phyloP scores from a whole-genome alignment of 2,329 filamentous ascomycete genomes.

The Botryotinia narcissicola region DNA sequence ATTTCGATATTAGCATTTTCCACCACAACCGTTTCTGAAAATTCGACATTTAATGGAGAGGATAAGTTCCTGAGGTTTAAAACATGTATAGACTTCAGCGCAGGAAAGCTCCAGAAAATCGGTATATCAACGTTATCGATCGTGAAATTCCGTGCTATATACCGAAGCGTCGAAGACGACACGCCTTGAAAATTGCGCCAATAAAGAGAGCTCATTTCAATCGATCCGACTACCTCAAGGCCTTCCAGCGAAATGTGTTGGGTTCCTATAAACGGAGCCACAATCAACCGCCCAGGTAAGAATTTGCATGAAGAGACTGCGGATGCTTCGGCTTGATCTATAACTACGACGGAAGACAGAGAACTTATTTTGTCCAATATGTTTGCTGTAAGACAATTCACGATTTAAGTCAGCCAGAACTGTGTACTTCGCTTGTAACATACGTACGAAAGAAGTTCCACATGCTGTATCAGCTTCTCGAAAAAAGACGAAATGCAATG shows the following conservation, averaged over 20 bases:
- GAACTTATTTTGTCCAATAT: background rate
- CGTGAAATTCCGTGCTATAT: background rate
- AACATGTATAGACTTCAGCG: rapidly evolving
- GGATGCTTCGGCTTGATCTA: background rate
- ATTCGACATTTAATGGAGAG: background rate
- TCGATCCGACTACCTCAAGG: background rate
- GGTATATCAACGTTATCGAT: background rate
- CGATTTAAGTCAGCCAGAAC: background rate
- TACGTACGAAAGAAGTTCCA: background rate
- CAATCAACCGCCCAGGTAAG: background rate
- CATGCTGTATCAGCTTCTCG: background rate
- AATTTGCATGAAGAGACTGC: background rate
- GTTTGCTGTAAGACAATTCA: background rate
- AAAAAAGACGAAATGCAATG: background rate
- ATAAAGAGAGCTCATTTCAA: background rate
- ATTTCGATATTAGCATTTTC: background rate
- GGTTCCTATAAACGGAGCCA: too few relatives aligned
- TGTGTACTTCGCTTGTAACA: background rate
- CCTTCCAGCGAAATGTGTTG: background rate
- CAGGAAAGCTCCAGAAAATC: background rate
- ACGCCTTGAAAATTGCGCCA: background rate
- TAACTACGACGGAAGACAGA: rapidly evolving
- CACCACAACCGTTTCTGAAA: background rate
- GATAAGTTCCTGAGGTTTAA: background rate
- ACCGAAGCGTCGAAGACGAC: background rate